A percentile compares a stretch with the other conserved stretches of the same genome.
Evolutionary conservation across 345 rosid species (phyloP).

Genomic region (Arabidopsis arenosa): DNA sequence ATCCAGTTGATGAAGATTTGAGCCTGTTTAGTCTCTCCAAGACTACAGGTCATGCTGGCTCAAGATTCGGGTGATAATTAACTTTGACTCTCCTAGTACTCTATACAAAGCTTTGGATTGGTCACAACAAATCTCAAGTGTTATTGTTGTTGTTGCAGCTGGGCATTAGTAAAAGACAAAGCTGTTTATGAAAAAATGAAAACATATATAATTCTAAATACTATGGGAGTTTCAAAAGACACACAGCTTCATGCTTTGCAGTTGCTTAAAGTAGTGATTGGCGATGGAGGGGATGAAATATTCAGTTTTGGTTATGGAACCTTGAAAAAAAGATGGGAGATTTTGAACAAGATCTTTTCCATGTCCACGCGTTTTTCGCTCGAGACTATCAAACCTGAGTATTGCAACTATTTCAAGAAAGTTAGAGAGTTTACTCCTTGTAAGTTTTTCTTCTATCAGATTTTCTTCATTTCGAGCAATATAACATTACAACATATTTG

Average conservation of each 20-base stretch:
- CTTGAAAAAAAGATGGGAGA: slow-evolving; percentile 47
- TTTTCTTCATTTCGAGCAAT: too few relatives aligned
- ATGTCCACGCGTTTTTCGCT: slow-evolving; percentile 59
- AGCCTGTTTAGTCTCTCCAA: slow-evolving; percentile 72
- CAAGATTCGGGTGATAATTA: slow-evolving; percentile 53
- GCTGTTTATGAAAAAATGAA: slow-evolving; percentile 57
- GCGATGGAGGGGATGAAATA: slow-evolving; percentile 44
- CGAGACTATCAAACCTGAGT: slow-evolving; percentile 48
- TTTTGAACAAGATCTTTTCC: slow-evolving; percentile 21
- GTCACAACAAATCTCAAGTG: slow-evolving; percentile 19
- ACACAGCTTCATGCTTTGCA: slow-evolving; percentile 58
- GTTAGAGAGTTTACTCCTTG: slow-evolving; percentile 35
- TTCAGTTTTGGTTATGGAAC: slow-evolving; percentile 57
- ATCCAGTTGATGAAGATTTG: slow-evolving; percentile 55
- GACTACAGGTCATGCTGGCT: slow-evolving; percentile 83
- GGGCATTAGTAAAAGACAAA: slow-evolving; percentile 69
- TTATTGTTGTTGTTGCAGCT: slow-evolving; percentile 48
- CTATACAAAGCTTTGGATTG: neutral
- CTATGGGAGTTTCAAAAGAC: slow-evolving; percentile 66
- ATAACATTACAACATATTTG: too few relatives aligned
- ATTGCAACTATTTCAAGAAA: slow-evolving; percentile 51
- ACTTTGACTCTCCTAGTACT: neutral
- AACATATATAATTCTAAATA: slow-evolving; percentile 10
- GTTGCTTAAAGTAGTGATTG: slow-evolving; percentile 54
- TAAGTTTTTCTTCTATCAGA: slow-evolving; percentile 15